Conservation (phyloP, 2,329 filamentous ascomycete genomes). For the Chaetothyriales sp. region DNA sequence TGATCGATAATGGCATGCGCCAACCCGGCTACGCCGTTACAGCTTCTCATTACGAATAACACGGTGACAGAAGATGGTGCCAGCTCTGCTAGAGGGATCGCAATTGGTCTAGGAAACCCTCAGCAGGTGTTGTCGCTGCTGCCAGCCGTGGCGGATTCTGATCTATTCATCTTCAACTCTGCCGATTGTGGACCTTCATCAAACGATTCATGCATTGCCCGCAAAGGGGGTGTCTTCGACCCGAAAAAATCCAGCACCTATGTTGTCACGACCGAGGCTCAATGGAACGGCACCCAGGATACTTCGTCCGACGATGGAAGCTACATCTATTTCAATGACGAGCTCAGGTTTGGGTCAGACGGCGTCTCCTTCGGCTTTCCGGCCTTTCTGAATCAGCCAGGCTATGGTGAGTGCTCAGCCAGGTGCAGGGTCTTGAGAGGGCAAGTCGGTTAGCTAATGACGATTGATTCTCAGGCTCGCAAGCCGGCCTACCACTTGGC, state of each 20-base stretch:
- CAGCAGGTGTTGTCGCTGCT: slow-evolving; percentile 15
- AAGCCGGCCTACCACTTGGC: slow-evolving; percentile 13
- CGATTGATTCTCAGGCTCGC: neutral
- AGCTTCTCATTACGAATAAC: slow-evolving; percentile 10
- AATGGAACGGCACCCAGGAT: slow-evolving; percentile 2
- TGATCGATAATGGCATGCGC: neutral
- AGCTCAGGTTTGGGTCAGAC: slow-evolving; percentile 10
- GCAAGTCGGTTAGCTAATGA: neutral
- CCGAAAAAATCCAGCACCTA: slow-evolving; percentile 8
- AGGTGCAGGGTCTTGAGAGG: neutral
- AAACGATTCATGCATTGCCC: slow-evolving; percentile 5
- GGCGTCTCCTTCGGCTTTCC: slow-evolving; percentile 10
- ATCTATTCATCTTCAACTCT: slow-evolving; percentile 13
- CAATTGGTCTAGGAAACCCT: slow-evolving; percentile 12
- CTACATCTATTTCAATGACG: slow-evolving; percentile 14
- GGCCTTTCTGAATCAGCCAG: slow-evolving; percentile 11
- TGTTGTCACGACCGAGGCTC: slow-evolving; percentile 7
- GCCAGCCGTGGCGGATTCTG: slow-evolving; percentile 9
- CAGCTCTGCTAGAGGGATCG: slow-evolving; percentile 11
- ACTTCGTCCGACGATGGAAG: neutral
- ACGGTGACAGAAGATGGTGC: slow-evolving; percentile 14
- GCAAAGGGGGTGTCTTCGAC: slow-evolving; percentile 14
- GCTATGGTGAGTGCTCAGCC: slow-evolving; percentile 7
- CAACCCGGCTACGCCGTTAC: neutral
- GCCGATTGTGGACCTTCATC: slow-evolving; percentile 11